Evolutionary conservation across 441 rosid genomes (phyloP), one percentile per base, ranked within the genome.

Genomic region (Breynia disticha): DNA sequence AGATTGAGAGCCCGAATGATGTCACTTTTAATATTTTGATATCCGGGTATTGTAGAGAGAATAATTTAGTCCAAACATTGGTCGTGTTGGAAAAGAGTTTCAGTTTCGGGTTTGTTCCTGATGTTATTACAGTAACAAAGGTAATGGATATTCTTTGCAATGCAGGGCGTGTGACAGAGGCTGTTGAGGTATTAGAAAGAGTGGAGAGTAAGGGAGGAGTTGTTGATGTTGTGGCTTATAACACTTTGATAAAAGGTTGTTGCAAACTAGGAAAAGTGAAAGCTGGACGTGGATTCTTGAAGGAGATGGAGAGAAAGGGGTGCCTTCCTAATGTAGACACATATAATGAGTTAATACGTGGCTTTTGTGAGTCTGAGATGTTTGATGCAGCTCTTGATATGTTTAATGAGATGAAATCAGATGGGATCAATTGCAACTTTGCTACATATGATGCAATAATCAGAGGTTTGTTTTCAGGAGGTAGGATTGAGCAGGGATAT

Each of bases 221-320:
- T 17, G 69, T 74, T 10, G 98, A 90, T 67, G 76, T 72, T 49
- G 76, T 85, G 41, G 90, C 84, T 54, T 75, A 80, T 58, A 90
- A 87, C 70, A 71, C 88, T 15, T 70, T 85, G 78, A 73, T 90
- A 16, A 77, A 69, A 42, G 96, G 93, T 3, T 83, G 80, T 60
- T 85, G 93, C 56, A 46, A 69, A 16, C 11, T 74, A 46, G 79
- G 87, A 51, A 90, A 87, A 68, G 63, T 68, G 44, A 83, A 70
- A 74, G 79, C 77, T 1, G 90, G 84, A 39, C 64, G 32, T 48
- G 55, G 76, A 9, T 77, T 85, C 63, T 63, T 87, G 54, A 65
- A 72, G 60, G 84, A 80, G 76, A 87, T 90, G 96, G 98, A 87
- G 70, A 71, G 70, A 39, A 82, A 80, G 39, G 98, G 95, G 6